Evolutionary conservation across 1,139 yeast genomes (phyloP).

Genomic region (Zygosaccharomyces sapae): DNA sequence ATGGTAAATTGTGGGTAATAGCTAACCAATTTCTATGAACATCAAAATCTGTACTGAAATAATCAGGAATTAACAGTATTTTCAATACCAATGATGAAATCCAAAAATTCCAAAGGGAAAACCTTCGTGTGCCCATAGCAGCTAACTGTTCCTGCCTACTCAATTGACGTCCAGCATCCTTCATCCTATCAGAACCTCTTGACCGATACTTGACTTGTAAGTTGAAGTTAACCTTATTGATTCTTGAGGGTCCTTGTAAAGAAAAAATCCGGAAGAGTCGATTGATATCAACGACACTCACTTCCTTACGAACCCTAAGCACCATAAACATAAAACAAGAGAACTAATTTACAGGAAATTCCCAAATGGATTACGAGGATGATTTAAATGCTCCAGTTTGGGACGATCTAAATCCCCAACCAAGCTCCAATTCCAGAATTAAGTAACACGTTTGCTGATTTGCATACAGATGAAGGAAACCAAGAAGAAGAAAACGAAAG

Average conservation of each 20-base stretch:
- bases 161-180: slow-evolving; percentile 1
- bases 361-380: slow-evolving; percentile 26
- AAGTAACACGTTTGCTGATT: slow-evolving; percentile 22
- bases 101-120: slow-evolving; percentile 60
- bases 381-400: slow-evolving; percentile 32
- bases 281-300: not conserved
- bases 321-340: not conserved
- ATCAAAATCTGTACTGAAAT: slow-evolving; percentile 74
- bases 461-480: slow-evolving; percentile 16
- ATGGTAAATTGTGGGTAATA: slow-evolving; percentile 73
- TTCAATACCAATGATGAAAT: slow-evolving; percentile 58
- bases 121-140: slow-evolving; percentile 32
- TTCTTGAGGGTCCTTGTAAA: not conserved
- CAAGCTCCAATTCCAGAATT: slow-evolving; percentile 19
- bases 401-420: slow-evolving; percentile 25
- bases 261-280: not conserved
- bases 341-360: slow-evolving; percentile 4
- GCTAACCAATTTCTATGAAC: slow-evolving; percentile 98
- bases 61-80: slow-evolving; percentile 40
- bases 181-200: slow-evolving; percentile 4
- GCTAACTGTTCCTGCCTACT: slow-evolving; percentile 6
- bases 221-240: not conserved
- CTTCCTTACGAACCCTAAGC: not conserved
- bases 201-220: not conserved
- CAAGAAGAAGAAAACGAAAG: no score